Percentiles rank a stretch among this genome's conserved stretches.
Conservation (phyloP, 805 yeast species). For the Candida suzukii region DNA sequence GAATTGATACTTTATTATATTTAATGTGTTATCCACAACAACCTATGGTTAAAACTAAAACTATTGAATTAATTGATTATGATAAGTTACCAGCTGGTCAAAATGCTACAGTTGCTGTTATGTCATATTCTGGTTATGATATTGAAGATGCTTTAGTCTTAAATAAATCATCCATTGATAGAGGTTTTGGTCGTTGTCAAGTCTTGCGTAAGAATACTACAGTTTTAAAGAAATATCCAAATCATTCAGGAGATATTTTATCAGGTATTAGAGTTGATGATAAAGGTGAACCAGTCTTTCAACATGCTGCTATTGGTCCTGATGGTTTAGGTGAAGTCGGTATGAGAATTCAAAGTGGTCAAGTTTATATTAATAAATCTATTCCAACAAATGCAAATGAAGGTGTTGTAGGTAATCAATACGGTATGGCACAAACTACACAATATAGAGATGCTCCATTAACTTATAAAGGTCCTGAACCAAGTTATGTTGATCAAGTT, state of each 20-base stretch:
- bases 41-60: slow-evolving; percentile 97
- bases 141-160: slow-evolving; percentile 97
- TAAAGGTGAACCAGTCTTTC: slow-evolving; percentile 73
- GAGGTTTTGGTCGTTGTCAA: slow-evolving; percentile 98
- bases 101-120: slow-evolving; percentile 97
- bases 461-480: slow-evolving; percentile 89
- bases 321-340: slow-evolving; percentile 98
- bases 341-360: slow-evolving; percentile 82
- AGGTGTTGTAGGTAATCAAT: slow-evolving; percentile 39
- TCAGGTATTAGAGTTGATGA: slow-evolving; percentile 89
- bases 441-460: slow-evolving; percentile 86
- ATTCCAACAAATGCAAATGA: slow-evolving; percentile 85
- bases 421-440: slow-evolving; percentile 25
- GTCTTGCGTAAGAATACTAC: slow-evolving; percentile 89
- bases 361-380: slow-evolving; percentile 87
- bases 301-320: slow-evolving; percentile 80
- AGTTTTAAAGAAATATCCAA: slow-evolving; percentile 83
- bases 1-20: slow-evolving; percentile 90
- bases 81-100: slow-evolving; percentile 98
- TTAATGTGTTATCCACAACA: slow-evolving; percentile 99
- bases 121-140: slow-evolving; percentile 99
- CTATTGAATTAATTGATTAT: slow-evolving; percentile 90
- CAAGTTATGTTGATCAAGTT: slow-evolving; percentile 92
- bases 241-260: slow-evolving; percentile 86
- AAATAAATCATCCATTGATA: slow-evolving; percentile 86